Evolutionary conservation across 192 early-diverging fungal species (phyloP).

Genomic region (Spinellus fusiger): DNA sequence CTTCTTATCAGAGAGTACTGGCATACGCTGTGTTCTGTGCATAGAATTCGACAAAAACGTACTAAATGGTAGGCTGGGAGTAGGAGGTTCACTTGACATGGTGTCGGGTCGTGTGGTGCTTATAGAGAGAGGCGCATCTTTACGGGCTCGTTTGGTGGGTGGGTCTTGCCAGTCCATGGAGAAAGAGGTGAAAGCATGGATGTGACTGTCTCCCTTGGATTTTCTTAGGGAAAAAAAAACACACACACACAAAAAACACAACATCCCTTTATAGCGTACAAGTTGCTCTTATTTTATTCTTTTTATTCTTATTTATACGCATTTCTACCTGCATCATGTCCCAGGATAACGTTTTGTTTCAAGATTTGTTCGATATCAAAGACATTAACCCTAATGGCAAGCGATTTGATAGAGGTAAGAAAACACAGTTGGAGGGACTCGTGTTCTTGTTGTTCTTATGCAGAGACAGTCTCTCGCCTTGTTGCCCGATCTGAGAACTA

Average conservation of each 20-base stretch:
- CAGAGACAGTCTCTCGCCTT: slow-evolving; percentile 73
- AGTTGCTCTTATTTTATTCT: too few relatives aligned
- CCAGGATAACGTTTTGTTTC: slow-evolving; percentile 76
- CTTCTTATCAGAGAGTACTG: slow-evolving; percentile 13
- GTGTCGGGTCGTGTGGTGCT: not conserved
- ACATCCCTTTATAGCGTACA: too few relatives aligned
- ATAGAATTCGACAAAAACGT: slow-evolving; percentile 11
- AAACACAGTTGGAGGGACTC: not conserved
- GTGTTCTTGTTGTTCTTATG: not conserved
- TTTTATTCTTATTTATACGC: too few relatives aligned
- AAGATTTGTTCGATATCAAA: slow-evolving; percentile 83
- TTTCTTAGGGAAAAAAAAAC: too few relatives aligned
- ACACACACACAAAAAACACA: too few relatives aligned
- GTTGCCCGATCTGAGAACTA: slow-evolving; percentile 74
- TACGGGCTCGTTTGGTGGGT: slow-evolving; percentile 7
- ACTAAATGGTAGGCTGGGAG: slow-evolving; percentile 3
- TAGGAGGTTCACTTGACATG: not conserved
- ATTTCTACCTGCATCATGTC: slow-evolving; percentile 19
- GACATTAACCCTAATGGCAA: slow-evolving; percentile 88
- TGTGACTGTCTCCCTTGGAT: too few relatives aligned
- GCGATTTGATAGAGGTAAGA: slow-evolving; percentile 86
- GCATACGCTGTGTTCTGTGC: not conserved
- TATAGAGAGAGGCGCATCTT: not conserved
- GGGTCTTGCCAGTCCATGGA: not conserved
- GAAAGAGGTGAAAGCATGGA: too few relatives aligned